Evolutionary conservation across 2,329 filamentous ascomycete genomes (phyloP).

Genomic region (Botrytis galanthina): DNA sequence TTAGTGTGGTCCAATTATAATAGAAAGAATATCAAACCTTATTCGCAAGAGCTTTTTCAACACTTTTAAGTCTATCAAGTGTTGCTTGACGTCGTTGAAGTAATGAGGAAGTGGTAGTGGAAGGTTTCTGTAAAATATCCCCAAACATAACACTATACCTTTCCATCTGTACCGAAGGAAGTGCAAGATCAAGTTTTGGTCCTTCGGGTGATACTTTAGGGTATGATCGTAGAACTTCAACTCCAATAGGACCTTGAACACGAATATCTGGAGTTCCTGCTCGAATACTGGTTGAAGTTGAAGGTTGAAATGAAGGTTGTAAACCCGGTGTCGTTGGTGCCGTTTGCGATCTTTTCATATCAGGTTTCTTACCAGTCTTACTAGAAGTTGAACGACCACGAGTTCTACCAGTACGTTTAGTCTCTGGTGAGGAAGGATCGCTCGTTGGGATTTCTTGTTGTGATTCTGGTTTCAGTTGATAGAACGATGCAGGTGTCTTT

Average conservation of each 20-base stretch:
- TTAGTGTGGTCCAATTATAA: constrained; percentile 25
- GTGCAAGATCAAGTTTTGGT: constrained; percentile 68
- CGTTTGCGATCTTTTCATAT: constrained; percentile 34
- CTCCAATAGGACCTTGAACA: constrained; percentile 28
- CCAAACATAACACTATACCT: constrained; percentile 94
- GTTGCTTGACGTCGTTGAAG: constrained; percentile 59
- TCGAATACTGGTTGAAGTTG: not conserved
- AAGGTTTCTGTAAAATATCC: constrained; percentile 56
- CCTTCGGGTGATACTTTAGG: constrained; percentile 21
- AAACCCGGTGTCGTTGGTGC: constrained; percentile 30
- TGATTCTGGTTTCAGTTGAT: constrained; percentile 35
- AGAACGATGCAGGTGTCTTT: constrained; percentile 39
- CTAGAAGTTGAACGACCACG: constrained; percentile 30
- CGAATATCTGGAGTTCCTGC: constrained; percentile 28
- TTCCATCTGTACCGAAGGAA: constrained; percentile 78
- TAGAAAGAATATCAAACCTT: constrained; percentile 34
- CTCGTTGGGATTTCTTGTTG: constrained; percentile 17
- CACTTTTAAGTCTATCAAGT: constrained; percentile 55
- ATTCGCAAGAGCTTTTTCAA: constrained; percentile 46
- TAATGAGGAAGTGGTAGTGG: constrained; percentile 39
- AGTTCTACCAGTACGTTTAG: constrained; percentile 23
- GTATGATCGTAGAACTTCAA: constrained; percentile 12
- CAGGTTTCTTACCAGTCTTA: constrained; percentile 31
- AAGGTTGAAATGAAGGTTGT: constrained; percentile 18
- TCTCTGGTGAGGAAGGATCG: constrained; percentile 17